Base-by-base conservation (phyloP, 352 stramenopile genomes). In the Globisporangium cylindrosporum region DNA sequence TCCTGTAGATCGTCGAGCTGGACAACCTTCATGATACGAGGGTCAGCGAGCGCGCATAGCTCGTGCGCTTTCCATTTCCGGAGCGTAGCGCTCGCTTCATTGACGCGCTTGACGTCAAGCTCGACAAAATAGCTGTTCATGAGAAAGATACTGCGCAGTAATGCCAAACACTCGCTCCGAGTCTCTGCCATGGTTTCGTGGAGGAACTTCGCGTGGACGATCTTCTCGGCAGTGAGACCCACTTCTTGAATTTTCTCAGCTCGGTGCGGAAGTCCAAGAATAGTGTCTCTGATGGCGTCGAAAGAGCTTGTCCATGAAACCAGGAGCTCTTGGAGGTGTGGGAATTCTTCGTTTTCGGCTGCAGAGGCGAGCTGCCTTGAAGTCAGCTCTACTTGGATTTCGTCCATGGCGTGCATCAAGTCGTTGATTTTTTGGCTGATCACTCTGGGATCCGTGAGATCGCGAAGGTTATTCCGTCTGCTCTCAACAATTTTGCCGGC, bases 41-140 rank as follows among this genome's bases (percentile, higher is more conserved):
- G 61, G 53, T 89, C 82, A 4, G 69, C 68, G 2, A 88, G 60
- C 1, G 71, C 67, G 36, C 71, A 79, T 29, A 88, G 34, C 18
- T 82, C 73, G 24, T 82, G 64, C 0, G 60, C 29, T 38, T 79
- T 81, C 79, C 70, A 87, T 20, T 69, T 73, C 0, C 22, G 27
- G 32, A 81, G 82, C 4, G 38, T 67, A 14, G 61, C 34, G 25
- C 61, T 79, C 1, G 76, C 78, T 20, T 43, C 53, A 49, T 91
- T 91, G 43, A 92, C 66, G 4, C 80, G 74, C 10, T 61, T 34
- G 3, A 84, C 79, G 43, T 92, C 82, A 7, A 87, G 63, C n/a
- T 86, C 76, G 10, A 88, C 59, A 38, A 91, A 92, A 36, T 80
- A 79, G 36, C 69, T 77, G 67, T 89, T 85, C 61, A 86, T 82